phyloP scores from a whole-genome alignment of 1,284 basidiomycete genomes.

The Marasmius tenuissimus region DNA sequence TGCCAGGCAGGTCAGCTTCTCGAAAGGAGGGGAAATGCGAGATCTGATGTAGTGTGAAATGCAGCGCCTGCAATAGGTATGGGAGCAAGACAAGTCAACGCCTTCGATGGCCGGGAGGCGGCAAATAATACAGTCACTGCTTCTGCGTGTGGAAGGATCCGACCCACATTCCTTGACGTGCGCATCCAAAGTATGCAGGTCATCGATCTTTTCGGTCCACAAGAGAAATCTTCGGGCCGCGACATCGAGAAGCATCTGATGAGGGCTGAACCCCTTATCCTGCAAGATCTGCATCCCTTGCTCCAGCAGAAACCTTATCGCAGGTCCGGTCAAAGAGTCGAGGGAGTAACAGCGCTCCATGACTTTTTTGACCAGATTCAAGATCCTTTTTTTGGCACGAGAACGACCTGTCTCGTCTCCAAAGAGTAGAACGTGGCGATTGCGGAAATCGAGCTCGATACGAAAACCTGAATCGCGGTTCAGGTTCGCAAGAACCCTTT shows the following conservation, averaged over 20 bases:
- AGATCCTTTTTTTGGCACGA: conserved; percentile 28
- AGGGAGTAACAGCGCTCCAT: conserved; percentile 19
- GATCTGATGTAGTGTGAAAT: conserved; percentile 41
- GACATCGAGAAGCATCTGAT: conserved; percentile 41
- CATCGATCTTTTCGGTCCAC: conserved; percentile 30
- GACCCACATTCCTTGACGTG: conserved; percentile 3
- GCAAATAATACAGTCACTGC: conserved; percentile 4
- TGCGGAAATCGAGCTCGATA: conserved; percentile 38
- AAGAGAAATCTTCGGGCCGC: conserved; percentile 31
- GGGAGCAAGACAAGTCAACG: conserved; percentile 42
- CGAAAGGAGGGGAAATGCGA: conserved; percentile 23
- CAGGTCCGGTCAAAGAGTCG: conserved; percentile 31
- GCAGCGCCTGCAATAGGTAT: conserved; percentile 51
- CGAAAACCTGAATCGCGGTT: conserved; percentile 32
- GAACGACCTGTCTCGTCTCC: conserved; percentile 30
- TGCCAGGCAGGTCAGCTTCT: conserved; percentile 36
- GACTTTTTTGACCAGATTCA: conserved; percentile 37
- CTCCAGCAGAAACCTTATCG: conserved; percentile 30
- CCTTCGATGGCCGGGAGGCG: conserved; percentile 38
- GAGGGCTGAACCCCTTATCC: conserved; percentile 29
- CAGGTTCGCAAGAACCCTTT: conserved; percentile 32
- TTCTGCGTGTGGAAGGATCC: neutral
- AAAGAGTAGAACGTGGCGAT: conserved; percentile 35
- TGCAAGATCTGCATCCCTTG: conserved; percentile 35
- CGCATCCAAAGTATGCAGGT: conserved; percentile 10